Evolutionary conservation across 345 rosid genomes (phyloP), one percentile per base, ranked within the genome.

Genomic region (Conringia planisiliqua): DNA sequence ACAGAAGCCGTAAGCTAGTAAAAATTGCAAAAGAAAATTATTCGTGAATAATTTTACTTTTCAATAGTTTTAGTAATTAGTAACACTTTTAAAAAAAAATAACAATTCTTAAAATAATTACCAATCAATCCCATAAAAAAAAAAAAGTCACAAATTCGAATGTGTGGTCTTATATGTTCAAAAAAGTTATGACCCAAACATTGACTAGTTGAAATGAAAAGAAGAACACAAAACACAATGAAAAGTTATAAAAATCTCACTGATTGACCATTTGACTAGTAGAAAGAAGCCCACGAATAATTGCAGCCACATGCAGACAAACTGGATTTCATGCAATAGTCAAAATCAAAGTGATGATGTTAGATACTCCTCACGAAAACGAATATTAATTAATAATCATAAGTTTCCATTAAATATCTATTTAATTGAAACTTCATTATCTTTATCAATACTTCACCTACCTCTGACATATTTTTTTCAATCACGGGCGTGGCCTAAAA

Each of bases 281-380:
- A 5, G 11, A 62, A 55, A 62, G 27, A 72, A 30, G n/a, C 36
- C 4, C 63, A 55, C 16, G 55, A 64, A 73, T 30, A 64, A 46
- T 66, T 5, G 39, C 17, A 56, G 42, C 33, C 78, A 74, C 60
- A 59, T 74, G 78, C 72, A 44, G 68, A 74, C 66, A 65, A 67
- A 68, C 55, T 68, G 56, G 56, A 40, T 50, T 74, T 4, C 30
- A 22, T 16, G 52, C 13, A 29, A 3, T 33, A 60, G 68, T 67
- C 74, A 60, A 68, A 39, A 59, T 50, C 74, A 60, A 55, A 68
- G 29, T 29, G 62, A 54, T 17, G 32, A 27, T 26, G 56, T 66
- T 68, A 27, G 62, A 54, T 36, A 40, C 35, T 44, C 66, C 44
- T 30, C 64, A 63, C 77, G 66, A 66, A 74, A 35, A 57, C 73